phyloP scores from a whole-genome alignment of 495 filamentous ascomycete species.

The Xylaria nigripes region DNA sequence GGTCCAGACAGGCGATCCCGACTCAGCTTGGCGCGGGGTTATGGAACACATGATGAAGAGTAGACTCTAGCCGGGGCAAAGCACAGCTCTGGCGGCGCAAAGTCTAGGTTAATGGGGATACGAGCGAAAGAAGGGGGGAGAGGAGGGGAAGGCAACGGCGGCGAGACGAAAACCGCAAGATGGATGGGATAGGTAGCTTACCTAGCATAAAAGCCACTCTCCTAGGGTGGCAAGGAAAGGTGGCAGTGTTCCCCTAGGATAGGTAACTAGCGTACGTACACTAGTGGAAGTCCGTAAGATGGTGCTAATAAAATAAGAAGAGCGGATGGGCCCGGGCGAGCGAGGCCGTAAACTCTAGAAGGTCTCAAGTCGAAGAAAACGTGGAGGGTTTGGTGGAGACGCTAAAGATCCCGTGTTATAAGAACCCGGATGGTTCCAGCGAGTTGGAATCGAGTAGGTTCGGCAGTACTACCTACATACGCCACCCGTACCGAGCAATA shows the following conservation, averaged over 20 bases:
- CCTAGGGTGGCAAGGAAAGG: constrained; percentile 1
- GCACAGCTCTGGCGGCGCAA: constrained; percentile 7
- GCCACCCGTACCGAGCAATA: neutral
- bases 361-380: constrained; percentile 4
- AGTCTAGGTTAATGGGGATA: neutral
- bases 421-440: constrained; percentile 20
- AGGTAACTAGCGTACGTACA: neutral
- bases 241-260: neutral
- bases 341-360: neutral
- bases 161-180: neutral
- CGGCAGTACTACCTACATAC: neutral
- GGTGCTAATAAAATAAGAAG: constrained; percentile 11
- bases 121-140: neutral
- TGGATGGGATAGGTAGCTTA: neutral
- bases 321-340: neutral
- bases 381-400: constrained; percentile 17
- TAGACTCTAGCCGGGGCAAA: constrained; percentile 1
- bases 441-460: constrained; percentile 16
- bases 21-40: constrained; percentile 20
- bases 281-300: constrained; percentile 9
- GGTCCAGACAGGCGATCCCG: constrained; percentile 45
- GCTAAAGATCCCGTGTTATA: constrained; percentile 16
- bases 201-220: neutral
- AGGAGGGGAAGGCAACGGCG: neutral
- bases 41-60: constrained; percentile 17